Evolutionary conservation across 768 basidiomycete species (phyloP).

Genomic region (Suillus subalutaceus): DNA sequence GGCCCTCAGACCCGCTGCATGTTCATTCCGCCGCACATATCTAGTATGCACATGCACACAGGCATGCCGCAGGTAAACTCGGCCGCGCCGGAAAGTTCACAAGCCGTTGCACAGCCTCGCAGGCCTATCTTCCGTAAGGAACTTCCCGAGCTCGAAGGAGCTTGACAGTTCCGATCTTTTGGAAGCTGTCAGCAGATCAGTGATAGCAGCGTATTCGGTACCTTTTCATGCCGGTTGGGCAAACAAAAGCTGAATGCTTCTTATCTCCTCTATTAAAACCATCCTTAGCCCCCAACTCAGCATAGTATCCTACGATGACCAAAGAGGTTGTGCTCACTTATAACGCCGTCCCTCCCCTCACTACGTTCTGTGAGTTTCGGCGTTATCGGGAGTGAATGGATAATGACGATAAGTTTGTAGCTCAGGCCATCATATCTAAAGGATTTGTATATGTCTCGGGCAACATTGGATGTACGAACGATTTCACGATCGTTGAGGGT

Average conservation of each 20-base stretch:
- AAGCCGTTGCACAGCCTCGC: background rate
- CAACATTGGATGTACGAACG: constrained; percentile 37
- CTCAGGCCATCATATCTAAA: constrained; percentile 40
- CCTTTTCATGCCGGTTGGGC: background rate
- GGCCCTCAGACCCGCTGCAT: background rate
- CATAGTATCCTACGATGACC: constrained; percentile 23
- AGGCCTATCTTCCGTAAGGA: background rate
- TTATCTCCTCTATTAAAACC: background rate
- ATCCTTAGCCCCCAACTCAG: background rate
- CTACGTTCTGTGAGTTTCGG: constrained; percentile 34
- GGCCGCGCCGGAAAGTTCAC: background rate
- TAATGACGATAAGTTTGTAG: constrained; percentile 19
- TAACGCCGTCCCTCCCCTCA: constrained; percentile 38
- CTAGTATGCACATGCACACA: background rate
- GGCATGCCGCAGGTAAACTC: background rate
- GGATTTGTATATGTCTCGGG: constrained; percentile 44
- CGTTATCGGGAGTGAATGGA: too few species aligned
- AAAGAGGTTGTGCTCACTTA: constrained; percentile 32
- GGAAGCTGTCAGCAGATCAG: background rate
- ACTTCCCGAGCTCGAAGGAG: background rate
- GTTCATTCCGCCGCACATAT: background rate
- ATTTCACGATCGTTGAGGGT: constrained; percentile 37
- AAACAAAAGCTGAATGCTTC: background rate
- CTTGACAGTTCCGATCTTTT: background rate
- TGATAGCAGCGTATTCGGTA: background rate